phyloP scores from a whole-genome alignment of 2,329 filamentous ascomycete species.

The Alternaria longipes region DNA sequence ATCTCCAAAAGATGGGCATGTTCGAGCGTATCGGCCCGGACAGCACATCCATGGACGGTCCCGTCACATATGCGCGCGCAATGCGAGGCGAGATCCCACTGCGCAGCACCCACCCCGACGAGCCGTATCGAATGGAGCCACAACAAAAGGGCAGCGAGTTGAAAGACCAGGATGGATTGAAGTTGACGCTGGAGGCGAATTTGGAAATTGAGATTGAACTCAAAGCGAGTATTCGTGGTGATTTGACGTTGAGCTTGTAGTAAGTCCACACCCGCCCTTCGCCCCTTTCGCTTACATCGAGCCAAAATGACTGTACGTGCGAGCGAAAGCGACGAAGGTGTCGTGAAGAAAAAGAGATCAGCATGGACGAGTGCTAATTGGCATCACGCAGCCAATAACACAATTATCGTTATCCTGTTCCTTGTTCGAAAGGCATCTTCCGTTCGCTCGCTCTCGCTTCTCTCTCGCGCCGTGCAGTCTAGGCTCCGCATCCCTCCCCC shows the following conservation, averaged over 20 bases:
- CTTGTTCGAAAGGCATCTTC: not conserved
- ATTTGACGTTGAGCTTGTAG: constrained; percentile 80
- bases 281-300: constrained; percentile 19
- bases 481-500: not conserved
- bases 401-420: constrained; percentile 1
- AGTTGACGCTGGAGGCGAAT: constrained; percentile 78
- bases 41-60: constrained; percentile 65
- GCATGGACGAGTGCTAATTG: constrained; percentile 25
- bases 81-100: constrained; percentile 65
- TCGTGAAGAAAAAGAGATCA: not conserved
- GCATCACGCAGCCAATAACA: constrained; percentile 26
- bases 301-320: constrained; percentile 14
- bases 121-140: constrained; percentile 55
- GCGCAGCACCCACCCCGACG: constrained; percentile 61
- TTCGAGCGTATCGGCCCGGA: constrained; percentile 66
- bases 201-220: constrained; percentile 85
- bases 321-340: constrained; percentile 18
- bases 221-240: constrained; percentile 86
- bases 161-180: constrained; percentile 71
- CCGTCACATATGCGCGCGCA: constrained; percentile 63
- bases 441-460: not conserved
- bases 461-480: constrained; percentile 4
- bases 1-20: constrained; percentile 58
- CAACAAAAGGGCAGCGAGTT: constrained; percentile 54
- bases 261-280: constrained; percentile 59